phyloP scores from a whole-genome alignment of 2,329 filamentous ascomycete species.

The Camptophora hylomeconis region DNA sequence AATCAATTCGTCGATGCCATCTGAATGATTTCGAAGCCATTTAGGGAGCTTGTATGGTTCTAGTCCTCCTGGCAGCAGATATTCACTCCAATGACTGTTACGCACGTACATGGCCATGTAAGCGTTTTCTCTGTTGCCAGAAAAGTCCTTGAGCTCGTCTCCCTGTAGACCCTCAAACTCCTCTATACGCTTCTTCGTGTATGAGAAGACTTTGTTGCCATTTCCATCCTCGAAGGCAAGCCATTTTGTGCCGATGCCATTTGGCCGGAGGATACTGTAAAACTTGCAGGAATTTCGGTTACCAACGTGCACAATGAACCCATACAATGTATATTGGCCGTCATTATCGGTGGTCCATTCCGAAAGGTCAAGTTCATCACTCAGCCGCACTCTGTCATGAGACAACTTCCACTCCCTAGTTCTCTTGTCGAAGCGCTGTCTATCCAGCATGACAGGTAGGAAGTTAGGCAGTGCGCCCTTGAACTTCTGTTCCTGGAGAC shows the following conservation, averaged over 20 bases:
- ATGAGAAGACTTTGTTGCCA: slow-evolving; percentile 41
- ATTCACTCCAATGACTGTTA: slow-evolving; percentile 31
- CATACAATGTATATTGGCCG: slow-evolving; percentile 43
- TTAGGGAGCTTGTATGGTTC: slow-evolving; percentile 36
- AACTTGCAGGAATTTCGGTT: slow-evolving; percentile 45
- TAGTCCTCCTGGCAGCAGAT: slow-evolving; percentile 28
- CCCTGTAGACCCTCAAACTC: slow-evolving; percentile 35
- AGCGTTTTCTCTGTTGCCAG: slow-evolving; percentile 31
- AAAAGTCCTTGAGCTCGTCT: slow-evolving; percentile 23
- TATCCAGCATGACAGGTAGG: slow-evolving; percentile 42
- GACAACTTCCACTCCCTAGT: slow-evolving; percentile 45
- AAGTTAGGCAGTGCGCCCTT: slow-evolving; percentile 30
- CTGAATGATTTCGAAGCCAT: too few relatives aligned
- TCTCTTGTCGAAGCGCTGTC: slow-evolving; percentile 42
- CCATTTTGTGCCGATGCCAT: slow-evolving; percentile 43
- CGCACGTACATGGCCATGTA: slow-evolving; percentile 46
- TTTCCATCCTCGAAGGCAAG: slow-evolving; percentile 45
- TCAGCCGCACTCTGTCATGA: slow-evolving; percentile 41
- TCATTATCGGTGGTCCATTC: slow-evolving; percentile 22
- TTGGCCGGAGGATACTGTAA: slow-evolving; percentile 46
- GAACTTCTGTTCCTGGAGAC: slow-evolving; percentile 4
- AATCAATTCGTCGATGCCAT: too few relatives aligned
- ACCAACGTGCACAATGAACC: slow-evolving; percentile 47
- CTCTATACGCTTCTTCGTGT: slow-evolving; percentile 42
- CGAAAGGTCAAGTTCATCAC: slow-evolving; percentile 40